Conservation (phyloP, 192 early-diverging fungal species). For the Glomus cerebriforme region DNA sequence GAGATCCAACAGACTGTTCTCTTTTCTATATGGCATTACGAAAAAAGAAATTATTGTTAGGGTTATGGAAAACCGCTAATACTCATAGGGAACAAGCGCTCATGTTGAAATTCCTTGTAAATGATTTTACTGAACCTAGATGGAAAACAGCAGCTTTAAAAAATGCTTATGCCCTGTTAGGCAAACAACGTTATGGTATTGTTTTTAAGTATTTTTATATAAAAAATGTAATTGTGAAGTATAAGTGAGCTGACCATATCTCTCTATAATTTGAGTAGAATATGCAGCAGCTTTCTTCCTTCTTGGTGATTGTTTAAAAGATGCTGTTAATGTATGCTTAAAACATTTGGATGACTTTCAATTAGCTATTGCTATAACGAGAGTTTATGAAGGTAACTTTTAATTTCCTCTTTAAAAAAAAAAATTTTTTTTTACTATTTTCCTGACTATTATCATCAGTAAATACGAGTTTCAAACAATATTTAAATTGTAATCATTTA, state of each 20-base stretch:
- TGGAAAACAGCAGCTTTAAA: slow-evolving; percentile 97
- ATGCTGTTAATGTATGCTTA: slow-evolving; percentile 91
- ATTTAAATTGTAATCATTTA: background rate
- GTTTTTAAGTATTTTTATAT: slow-evolving; percentile 7
- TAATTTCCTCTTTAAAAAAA: background rate
- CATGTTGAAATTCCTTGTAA: slow-evolving; percentile 89
- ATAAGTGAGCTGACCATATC: background rate
- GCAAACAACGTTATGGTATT: slow-evolving; percentile 88
- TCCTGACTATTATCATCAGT: too few species aligned
- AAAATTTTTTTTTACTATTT: too few species aligned
- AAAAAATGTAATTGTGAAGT: background rate
- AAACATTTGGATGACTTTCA: slow-evolving; percentile 91
- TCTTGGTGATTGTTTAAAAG: slow-evolving; percentile 81
- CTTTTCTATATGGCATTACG: slow-evolving; percentile 88
- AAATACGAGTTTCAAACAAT: too few species aligned
- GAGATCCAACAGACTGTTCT: slow-evolving; percentile 83
- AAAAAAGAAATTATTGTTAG: slow-evolving; percentile 88
- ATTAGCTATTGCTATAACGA: slow-evolving; percentile 88
- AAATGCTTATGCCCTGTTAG: slow-evolving; percentile 96
- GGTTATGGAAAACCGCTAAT: slow-evolving; percentile 86
- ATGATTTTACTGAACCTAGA: slow-evolving; percentile 87
- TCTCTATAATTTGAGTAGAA: slow-evolving; percentile 54
- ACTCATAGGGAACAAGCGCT: slow-evolving; percentile 81
- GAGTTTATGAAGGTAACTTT: slow-evolving; percentile 83
- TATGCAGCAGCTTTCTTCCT: slow-evolving; percentile 97